Conservation (phyloP, 257 asterid species). For the Fraxinus americana region DNA sequence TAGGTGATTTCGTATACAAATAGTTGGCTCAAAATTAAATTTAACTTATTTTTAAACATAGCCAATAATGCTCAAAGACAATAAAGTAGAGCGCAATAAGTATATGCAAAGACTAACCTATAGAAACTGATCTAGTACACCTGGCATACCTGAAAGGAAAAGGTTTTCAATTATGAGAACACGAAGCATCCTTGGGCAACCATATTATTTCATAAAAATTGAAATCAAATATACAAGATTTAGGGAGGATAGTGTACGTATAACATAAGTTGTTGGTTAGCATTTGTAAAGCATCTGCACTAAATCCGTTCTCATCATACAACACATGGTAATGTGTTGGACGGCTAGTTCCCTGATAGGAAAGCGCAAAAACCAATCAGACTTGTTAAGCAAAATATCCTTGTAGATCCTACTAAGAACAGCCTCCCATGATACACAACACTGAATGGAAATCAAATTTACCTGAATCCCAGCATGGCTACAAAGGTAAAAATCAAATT, state of each 20-base stretch:
- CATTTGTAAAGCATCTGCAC: constrained; percentile 68
- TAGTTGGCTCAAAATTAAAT: neutral
- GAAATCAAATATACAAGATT: neutral
- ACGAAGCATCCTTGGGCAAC: neutral
- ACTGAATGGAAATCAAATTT: neutral
- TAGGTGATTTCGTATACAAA: neutral
- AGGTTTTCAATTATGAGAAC: neutral
- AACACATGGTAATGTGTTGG: constrained; percentile 87
- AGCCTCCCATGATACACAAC: neutral
- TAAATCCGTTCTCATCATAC: constrained; percentile 68
- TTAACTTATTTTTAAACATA: neutral
- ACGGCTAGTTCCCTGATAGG: constrained; percentile 72
- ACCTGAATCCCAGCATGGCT: constrained; percentile 95
- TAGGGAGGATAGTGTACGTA: constrained; percentile 46
- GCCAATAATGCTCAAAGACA: neutral
- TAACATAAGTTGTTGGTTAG: constrained; percentile 71
- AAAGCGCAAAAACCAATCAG: neutral
- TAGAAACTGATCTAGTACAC: constrained; percentile 73
- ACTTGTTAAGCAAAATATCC: neutral
- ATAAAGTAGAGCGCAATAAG: neutral
- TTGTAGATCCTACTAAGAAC: neutral
- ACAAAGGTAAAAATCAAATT: constrained; percentile 75
- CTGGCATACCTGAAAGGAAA: constrained; percentile 59
- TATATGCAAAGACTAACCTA: constrained; percentile 44
- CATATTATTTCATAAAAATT: neutral